Evolutionary conservation across 768 basidiomycete genomes (phyloP), one percentile per base, ranked within the genome.

Genomic region (Candolleomyces eurysporus): DNA sequence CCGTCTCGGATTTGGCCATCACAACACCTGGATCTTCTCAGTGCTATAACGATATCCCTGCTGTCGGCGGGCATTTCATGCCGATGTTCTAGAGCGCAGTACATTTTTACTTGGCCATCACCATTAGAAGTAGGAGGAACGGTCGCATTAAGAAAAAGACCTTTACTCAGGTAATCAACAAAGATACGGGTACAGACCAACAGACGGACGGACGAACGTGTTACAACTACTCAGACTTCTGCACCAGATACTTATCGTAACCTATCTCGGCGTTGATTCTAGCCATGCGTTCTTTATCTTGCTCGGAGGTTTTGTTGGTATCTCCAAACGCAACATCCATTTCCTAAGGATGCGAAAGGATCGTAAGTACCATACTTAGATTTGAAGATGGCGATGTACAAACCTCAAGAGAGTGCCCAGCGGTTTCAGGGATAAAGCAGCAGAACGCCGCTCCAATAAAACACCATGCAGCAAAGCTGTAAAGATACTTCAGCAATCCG

Each of bases 321-420:
- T 56, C 54, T 56, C 54, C 54, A 43, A 56, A 56, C 4, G 54
- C 54, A 22, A n/a, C 40, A 39, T 56, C 54, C 54, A 56, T 56
- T 9, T 56, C 54, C 54, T 56, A n/a, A 13, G 14, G 16, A 4
- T 8, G 36, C 40, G 10, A 39, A 16, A 16, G 19, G 14, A 21
- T 5, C 17, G 52, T 53, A 6, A n/a, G 10, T 16, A n/a, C 42
- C 13, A 43, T 5, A 19, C 17, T 11, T 7, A 36, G 36, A 11
- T 36, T 8, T 3, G 36, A 56, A 36, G 26, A 43, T 8, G 2
- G 40, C 26, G 40, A 43, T 36, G 16, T 51, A 21, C 54, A 16
- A 39, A 56, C 54, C 54, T 56, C 54, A 17, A 56, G 40, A 9
- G 39, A 43, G 13, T 36, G 54, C 17, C 54, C 54, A 21, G 54